A percentile compares a stretch with the other conserved stretches of the same genome.
These are phyloP conservation scores for Bryoglossum gracile DNA, from an alignment of 495 filamentous ascomycete species.

Conservation along the genomic window DNA sequence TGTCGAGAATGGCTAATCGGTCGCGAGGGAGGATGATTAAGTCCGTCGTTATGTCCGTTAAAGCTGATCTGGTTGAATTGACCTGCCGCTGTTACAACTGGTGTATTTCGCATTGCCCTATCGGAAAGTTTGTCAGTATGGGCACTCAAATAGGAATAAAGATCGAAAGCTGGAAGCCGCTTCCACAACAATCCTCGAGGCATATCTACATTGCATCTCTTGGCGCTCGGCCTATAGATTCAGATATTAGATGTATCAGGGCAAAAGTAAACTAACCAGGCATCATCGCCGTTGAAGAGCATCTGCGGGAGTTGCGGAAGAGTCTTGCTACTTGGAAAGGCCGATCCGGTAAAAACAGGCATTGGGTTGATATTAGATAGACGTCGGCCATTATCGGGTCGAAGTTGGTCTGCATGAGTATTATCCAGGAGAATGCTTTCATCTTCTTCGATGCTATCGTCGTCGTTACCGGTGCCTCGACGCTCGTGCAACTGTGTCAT, in stretches of 20 bases:
- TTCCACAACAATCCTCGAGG: no score
- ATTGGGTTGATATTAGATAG: neutral
- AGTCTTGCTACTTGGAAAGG: neutral
- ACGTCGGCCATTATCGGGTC: no score
- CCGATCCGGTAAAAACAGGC: neutral
- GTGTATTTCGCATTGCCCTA: slow-evolving; percentile 9
- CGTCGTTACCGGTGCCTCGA: no score
- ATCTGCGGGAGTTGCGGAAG: slow-evolving; percentile 13
- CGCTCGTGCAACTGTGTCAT: no score
- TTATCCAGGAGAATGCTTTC: slow-evolving; percentile 28
- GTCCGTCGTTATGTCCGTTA: neutral
- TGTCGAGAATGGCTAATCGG: neutral
- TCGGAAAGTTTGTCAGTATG: no score
- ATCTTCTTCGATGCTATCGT: slow-evolving; percentile 29
- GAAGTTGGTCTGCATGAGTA: no score
- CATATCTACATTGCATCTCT: no score
- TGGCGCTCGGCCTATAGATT: no score
- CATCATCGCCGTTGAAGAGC: slow-evolving; percentile 15
- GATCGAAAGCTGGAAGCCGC: no score
- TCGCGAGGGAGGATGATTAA: neutral
- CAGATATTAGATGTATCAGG: no score
- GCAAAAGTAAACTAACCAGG: no score
- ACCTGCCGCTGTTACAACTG: slow-evolving; percentile 7
- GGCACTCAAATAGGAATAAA: no score
- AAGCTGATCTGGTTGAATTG: slow-evolving; percentile 2